phyloP scores from a whole-genome alignment of 2,329 filamentous ascomycete species.

The Coniochaeta hoffmannii region DNA sequence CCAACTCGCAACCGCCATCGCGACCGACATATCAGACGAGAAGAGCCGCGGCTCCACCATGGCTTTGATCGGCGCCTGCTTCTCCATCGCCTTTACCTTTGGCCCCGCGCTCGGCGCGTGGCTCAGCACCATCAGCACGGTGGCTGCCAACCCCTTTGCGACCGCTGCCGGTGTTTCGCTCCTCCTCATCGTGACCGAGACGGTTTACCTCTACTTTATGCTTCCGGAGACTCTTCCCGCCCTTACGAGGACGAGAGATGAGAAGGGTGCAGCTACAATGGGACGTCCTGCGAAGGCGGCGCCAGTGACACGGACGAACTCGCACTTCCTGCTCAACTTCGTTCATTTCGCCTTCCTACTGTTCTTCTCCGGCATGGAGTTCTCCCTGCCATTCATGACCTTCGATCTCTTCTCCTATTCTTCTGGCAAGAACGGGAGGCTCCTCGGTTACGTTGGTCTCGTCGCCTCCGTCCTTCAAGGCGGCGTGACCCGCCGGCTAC shows the following conservation, averaged over 20 bases:
- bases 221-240: conserved; percentile 82
- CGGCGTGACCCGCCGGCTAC: conserved; percentile 77
- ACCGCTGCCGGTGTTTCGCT: conserved; percentile 86
- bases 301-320: conserved; percentile 61
- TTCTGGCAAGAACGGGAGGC: conserved; percentile 70
- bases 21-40: conserved; percentile 89
- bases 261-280: conserved; percentile 12
- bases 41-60: conserved; percentile 81
- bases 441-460: conserved; percentile 87
- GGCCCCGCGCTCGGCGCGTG: conserved; percentile 87
- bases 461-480: conserved; percentile 90
- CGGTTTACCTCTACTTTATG: conserved; percentile 72
- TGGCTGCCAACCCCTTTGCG: conserved; percentile 87
- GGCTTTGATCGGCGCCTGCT: conserved; percentile 93
- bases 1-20: conserved; percentile 91
- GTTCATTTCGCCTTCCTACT: conserved; percentile 88
- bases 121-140: conserved; percentile 67
- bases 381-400: conserved; percentile 94
- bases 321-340: conserved; percentile 71
- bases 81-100: conserved; percentile 95
- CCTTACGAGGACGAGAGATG: conserved; percentile 29
- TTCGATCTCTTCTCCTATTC: conserved; percentile 85
- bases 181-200: conserved; percentile 77
- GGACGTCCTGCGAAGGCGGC: conserved; percentile 11
- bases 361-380: conserved; percentile 98